Evolutionary conservation across 768 basidiomycete genomes (phyloP).

Genomic region (Asterophora lycoperdoides): DNA sequence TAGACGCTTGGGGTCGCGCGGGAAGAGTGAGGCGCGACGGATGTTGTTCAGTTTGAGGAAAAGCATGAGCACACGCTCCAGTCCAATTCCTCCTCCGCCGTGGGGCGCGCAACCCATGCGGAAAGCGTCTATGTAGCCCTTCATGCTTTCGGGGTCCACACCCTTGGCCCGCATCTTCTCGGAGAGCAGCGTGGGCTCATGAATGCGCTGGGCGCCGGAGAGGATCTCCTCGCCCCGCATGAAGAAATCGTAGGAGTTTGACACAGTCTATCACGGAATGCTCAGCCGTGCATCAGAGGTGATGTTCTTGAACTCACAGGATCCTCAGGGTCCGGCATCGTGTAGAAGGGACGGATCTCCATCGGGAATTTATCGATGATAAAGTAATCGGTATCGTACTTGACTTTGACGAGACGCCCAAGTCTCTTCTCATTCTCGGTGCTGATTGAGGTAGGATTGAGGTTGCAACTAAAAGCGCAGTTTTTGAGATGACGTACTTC

Average conservation of each 20-base stretch:
- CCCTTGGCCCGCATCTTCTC: conserved; percentile 85
- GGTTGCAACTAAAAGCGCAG: conserved; percentile 3
- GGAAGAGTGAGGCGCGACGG: conserved; percentile 88
- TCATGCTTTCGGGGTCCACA: conserved; percentile 90
- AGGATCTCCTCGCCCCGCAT: conserved; percentile 99
- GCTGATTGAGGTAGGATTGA: conserved; percentile 37
- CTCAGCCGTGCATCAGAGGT: conserved; percentile 3
- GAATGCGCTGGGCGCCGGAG: conserved; percentile 96
- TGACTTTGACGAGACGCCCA: conserved; percentile 83
- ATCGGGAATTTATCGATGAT: conserved; percentile 99
- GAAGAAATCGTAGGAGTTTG: conserved; percentile 99
- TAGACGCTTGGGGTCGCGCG: conserved; percentile 92
- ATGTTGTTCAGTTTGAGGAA: conserved; percentile 98
- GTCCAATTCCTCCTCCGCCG: conserved; percentile 93
- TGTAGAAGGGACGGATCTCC: conserved; percentile 95
- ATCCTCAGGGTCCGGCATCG: conserved; percentile 95
- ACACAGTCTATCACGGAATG: conserved; percentile 56
- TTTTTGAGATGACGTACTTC: conserved; percentile 46
- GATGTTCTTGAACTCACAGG: conserved; percentile 47
- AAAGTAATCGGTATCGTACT: conserved; percentile 97
- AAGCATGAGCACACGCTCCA: conserved; percentile 95
- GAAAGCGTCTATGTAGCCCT: conserved; percentile 91
- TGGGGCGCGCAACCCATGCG: conserved; percentile 93
- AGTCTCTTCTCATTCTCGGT: conserved; percentile 95
- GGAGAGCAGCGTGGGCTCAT: conserved; percentile 77